Conservation (phyloP, 139 green algal genomes). For the Closterium sp. region DNA sequence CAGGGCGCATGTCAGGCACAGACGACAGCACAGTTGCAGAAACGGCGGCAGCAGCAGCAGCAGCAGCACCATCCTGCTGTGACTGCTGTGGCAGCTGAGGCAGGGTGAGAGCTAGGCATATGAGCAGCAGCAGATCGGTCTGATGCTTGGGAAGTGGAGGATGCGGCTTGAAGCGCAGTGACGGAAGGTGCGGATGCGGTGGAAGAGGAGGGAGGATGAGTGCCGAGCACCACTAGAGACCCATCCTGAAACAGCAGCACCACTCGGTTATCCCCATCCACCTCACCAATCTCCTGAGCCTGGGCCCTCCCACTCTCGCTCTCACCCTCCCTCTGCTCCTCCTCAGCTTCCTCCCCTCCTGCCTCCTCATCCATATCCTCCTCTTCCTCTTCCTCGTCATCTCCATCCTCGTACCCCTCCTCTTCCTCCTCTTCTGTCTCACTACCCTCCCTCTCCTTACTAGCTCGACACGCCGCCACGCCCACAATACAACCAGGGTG, state of each 20-base stretch:
- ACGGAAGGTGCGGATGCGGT: background rate
- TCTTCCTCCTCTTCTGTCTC: constrained; percentile 1
- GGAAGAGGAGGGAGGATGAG: background rate
- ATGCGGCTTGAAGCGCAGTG: background rate
- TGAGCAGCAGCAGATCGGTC: background rate
- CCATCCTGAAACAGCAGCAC: background rate
- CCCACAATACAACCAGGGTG: background rate
- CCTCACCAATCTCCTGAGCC: background rate
- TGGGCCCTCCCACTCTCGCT: background rate
- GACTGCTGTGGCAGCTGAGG: constrained; percentile 54
- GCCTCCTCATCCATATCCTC: constrained; percentile 12
- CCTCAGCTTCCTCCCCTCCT: constrained; percentile 6
- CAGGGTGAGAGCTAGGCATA: constrained; percentile 13
- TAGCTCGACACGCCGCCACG: background rate
- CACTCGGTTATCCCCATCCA: background rate
- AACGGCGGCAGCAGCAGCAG: constrained; percentile 62
- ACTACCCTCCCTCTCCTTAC: background rate
- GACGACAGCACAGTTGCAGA: background rate
- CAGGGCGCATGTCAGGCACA: background rate
- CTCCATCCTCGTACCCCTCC: background rate
- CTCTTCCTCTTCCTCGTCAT: background rate
- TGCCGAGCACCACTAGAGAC: constrained; percentile 50
- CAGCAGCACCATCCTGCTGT: no score
- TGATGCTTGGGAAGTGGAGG: background rate
- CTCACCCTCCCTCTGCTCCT: background rate